phyloP scores from a whole-genome alignment of 805 yeast species.

The Candida xyloterini region DNA sequence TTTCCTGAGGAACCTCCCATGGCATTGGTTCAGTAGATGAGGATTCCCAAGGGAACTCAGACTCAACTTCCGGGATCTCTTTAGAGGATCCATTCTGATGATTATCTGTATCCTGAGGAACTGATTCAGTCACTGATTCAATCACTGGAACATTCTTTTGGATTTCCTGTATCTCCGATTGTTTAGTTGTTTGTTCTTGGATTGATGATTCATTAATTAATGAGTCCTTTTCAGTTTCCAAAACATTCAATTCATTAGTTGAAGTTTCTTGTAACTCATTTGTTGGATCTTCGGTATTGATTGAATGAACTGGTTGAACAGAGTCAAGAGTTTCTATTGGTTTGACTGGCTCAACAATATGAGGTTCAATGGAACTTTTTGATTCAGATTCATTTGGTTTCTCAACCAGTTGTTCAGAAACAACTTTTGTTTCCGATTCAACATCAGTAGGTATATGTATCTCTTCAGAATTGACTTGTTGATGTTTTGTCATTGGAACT shows the following conservation, averaged over 20 bases:
- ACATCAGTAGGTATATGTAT: neutral
- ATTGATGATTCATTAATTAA: neutral
- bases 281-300: neutral
- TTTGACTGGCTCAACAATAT: no score
- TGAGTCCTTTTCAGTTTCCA: neutral
- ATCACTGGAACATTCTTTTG: neutral
- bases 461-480: neutral
- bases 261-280: neutral
- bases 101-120: neutral
- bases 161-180: neutral
- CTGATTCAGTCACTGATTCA: neutral
- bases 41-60: slow-evolving; percentile 6
- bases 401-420: neutral
- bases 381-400: neutral
- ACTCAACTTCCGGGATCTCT: no score
- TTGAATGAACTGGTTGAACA: neutral
- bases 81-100: no score
- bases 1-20: slow-evolving; percentile 3
- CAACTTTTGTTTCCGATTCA: neutral
- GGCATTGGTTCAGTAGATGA: slow-evolving; percentile 2
- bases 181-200: neutral
- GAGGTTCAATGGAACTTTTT: neutral
- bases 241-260: neutral
- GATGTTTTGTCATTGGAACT: no score
- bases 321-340: neutral